Evolutionary conservation across 2,329 filamentous ascomycete species (phyloP).

Genomic region (Sporothrix brasiliensis): DNA sequence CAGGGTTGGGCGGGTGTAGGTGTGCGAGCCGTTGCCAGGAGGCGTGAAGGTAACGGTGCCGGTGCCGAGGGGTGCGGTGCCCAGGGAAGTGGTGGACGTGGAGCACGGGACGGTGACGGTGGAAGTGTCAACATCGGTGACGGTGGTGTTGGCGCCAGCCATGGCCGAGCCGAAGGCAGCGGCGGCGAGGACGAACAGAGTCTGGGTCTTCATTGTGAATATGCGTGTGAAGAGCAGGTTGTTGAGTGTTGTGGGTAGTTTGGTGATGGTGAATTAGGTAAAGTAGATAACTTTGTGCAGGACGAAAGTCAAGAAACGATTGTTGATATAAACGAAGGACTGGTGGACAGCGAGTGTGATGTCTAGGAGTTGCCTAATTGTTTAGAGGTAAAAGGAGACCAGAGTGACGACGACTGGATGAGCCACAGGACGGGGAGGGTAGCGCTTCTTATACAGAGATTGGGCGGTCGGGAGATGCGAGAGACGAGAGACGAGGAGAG

Average conservation of each 20-base stretch:
- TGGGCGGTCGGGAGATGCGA: neutral
- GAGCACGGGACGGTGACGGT: slow-evolving; percentile 29
- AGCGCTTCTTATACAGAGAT: slow-evolving; percentile 19
- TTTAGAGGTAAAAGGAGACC: neutral
- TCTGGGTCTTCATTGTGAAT: slow-evolving; percentile 34
- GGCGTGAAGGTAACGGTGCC: slow-evolving; percentile 24
- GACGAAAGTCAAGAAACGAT: neutral
- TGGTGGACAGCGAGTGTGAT: slow-evolving; percentile 30
- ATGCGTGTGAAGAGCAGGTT: neutral
- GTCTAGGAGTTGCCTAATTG: slow-evolving; percentile 5
- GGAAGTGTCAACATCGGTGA: slow-evolving; percentile 8
- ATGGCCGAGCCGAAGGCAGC: slow-evolving; percentile 28
- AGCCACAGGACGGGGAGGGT: slow-evolving; percentile 20
- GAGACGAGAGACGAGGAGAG: neutral
- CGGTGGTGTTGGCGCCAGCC: slow-evolving; percentile 22
- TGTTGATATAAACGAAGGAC: slow-evolving; percentile 31
- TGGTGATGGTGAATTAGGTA: neutral
- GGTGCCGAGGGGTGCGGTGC: slow-evolving; percentile 13
- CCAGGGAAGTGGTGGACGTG: neutral
- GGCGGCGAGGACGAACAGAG: slow-evolving; percentile 30
- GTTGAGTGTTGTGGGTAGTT: neutral
- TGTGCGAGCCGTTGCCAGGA: slow-evolving; percentile 25
- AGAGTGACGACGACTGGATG: neutral
- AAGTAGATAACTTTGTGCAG: neutral
- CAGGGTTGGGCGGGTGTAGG: slow-evolving; percentile 19